Evolutionary conservation across 306 rosid genomes (phyloP).

Genomic region (Vigna trinervia): DNA sequence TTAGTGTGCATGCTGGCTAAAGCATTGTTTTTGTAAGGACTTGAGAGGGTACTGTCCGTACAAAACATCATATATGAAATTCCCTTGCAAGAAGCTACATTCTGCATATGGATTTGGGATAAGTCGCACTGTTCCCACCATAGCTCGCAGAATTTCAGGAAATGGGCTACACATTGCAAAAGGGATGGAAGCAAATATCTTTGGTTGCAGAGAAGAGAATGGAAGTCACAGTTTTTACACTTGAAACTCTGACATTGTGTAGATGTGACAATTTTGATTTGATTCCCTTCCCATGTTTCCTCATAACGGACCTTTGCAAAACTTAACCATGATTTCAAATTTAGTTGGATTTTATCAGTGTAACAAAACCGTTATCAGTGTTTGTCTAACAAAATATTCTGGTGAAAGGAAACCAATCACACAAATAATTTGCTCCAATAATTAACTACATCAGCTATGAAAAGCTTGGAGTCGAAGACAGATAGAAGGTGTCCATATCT

Average conservation of each 20-base stretch:
- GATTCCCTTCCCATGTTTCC: conserved; percentile 41
- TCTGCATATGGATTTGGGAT: conserved; percentile 47
- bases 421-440: neutral
- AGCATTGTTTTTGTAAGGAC: conserved; percentile 25
- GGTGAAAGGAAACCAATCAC: neutral
- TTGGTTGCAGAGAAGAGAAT: conserved; percentile 51
- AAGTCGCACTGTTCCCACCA: conserved; percentile 40
- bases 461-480: neutral
- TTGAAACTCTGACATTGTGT: conserved; percentile 38
- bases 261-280: conserved; percentile 43
- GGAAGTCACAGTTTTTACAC: conserved; percentile 50
- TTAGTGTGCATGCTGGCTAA: conserved; percentile 33
- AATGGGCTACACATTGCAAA: conserved; percentile 56
- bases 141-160: conserved; percentile 47
- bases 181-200: conserved; percentile 49
- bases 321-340: neutral
- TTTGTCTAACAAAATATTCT: conserved; percentile 31
- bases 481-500: too few relatives aligned
- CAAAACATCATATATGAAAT: conserved; percentile 12
- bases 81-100: neutral
- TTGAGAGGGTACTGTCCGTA: conserved; percentile 53
- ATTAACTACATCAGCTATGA: neutral
- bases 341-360: conserved; percentile 6
- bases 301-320: conserved; percentile 10
- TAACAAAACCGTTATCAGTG: neutral